Evolutionary conservation across 2,329 filamentous ascomycete species (phyloP).

Genomic region (Pseudogymnoascus pannorum): DNA sequence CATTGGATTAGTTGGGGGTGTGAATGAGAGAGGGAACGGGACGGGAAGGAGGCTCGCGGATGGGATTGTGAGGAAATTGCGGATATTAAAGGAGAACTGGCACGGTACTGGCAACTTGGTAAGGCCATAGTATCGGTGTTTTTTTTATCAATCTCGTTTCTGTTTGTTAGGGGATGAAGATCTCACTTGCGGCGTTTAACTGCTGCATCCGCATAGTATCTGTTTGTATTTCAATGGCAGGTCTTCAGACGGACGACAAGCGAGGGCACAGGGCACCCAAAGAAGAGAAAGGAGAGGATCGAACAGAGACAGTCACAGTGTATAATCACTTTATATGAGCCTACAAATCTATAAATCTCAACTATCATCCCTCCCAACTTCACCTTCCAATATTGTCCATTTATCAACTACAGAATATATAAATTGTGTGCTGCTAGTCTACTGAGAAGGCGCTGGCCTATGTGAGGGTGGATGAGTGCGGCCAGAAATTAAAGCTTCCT

Average conservation of each 20-base stretch:
- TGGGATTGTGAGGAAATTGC: slow-evolving; percentile 46
- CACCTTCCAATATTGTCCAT: not conserved
- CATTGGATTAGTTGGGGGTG: slow-evolving; percentile 45
- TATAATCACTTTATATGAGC: not conserved
- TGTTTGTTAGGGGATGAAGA: not conserved
- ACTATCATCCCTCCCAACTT: not conserved
- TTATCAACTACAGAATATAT: not conserved
- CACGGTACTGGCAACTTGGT: slow-evolving; percentile 10
- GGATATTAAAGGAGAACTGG: slow-evolving; percentile 32
- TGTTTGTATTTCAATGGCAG: not conserved
- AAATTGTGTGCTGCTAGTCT: not conserved
- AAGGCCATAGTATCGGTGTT: not conserved
- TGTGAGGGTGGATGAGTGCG: not conserved
- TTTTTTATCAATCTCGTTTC: not conserved
- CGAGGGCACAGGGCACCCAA: not conserved
- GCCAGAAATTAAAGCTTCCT: not conserved
- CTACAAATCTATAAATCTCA: not conserved
- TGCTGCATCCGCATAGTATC: not conserved
- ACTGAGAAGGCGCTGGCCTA: not conserved
- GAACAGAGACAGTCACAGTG: not conserved
- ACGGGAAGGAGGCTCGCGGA: slow-evolving; percentile 41
- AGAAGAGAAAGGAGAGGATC: not conserved
- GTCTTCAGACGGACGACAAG: not conserved
- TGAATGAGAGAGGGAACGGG: slow-evolving; percentile 14
- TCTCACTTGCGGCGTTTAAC: not conserved